A percentile compares a stretch with the other conserved stretches of the same genome.
These are phyloP conservation scores for Talaromyces wortmannii DNA, from an alignment of 495 filamentous ascomycete genomes.

Conservation along the genomic window DNA sequence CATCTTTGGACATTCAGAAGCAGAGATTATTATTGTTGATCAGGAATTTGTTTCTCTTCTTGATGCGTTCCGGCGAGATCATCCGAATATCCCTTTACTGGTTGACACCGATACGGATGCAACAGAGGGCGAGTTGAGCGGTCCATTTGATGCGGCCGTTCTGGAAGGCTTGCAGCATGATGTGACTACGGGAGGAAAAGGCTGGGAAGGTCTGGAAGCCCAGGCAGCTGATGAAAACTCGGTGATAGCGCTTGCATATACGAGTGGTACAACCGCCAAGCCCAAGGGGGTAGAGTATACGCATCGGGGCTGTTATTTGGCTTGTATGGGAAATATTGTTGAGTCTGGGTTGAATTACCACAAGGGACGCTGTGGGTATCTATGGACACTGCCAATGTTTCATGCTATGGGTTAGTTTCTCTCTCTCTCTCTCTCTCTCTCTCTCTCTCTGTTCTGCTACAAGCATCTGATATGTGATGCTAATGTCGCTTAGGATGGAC, in stretches of 20 bases:
- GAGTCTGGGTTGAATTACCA: slow-evolving; percentile 77
- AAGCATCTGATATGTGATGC: slow-evolving; percentile 1
- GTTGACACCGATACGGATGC: slow-evolving; percentile 83
- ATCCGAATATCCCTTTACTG: slow-evolving; percentile 60
- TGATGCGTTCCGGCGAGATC: slow-evolving; percentile 47
- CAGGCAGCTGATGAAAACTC: slow-evolving; percentile 69
- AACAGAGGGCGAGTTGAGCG: slow-evolving; percentile 62
- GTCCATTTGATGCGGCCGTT: slow-evolving; percentile 80
- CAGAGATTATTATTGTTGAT: slow-evolving; percentile 85
- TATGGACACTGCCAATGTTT: slow-evolving; percentile 96
- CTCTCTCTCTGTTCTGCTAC: too few relatives aligned
- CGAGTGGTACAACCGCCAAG: slow-evolving; percentile 83
- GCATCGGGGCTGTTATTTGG: slow-evolving; percentile 80
- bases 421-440: not conserved
- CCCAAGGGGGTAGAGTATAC: slow-evolving; percentile 95
- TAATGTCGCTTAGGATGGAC: slow-evolving; percentile 50
- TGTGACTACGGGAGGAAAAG: slow-evolving; percentile 46
- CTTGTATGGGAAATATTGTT: slow-evolving; percentile 75
- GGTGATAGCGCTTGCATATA: slow-evolving; percentile 81
- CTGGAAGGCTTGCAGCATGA: slow-evolving; percentile 74
- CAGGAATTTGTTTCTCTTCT: slow-evolving; percentile 68
- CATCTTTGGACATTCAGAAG: slow-evolving; percentile 80
- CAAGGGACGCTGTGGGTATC: slow-evolving; percentile 63
- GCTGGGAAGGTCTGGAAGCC: slow-evolving; percentile 70
- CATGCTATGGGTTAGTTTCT: slow-evolving; percentile 69